phyloP scores from a whole-genome alignment of 208 protist genomes.

The Borovskyia barvae region DNA sequence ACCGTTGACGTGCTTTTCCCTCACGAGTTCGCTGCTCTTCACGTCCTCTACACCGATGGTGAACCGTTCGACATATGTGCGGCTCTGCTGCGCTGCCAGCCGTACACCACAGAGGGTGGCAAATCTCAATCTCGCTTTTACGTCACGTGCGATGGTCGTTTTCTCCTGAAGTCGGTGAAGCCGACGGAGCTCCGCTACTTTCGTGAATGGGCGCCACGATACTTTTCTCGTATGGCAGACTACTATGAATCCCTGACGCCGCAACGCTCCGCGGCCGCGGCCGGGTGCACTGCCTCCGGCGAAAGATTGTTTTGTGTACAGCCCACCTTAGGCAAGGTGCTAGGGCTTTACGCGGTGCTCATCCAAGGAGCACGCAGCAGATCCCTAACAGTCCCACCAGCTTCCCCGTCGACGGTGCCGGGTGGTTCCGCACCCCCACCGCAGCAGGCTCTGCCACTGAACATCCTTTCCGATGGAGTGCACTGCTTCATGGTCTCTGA shows the following conservation, averaged over 20 bases:
- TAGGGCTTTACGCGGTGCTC: constrained; percentile 31
- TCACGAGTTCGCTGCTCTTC: constrained; percentile 51
- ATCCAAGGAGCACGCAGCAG: constrained; percentile 12
- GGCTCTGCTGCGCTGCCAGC: constrained; percentile 51
- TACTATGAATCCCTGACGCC: constrained; percentile 8
- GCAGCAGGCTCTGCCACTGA: neutral
- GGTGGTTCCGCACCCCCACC: constrained; percentile 1
- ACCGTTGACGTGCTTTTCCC: constrained; percentile 70
- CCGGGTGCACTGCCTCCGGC: neutral
- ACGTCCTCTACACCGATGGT: constrained; percentile 44
- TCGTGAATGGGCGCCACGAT: constrained; percentile 37
- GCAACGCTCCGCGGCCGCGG: constrained; percentile 5
- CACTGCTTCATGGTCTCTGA: constrained; percentile 72
- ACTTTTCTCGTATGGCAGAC: constrained; percentile 60
- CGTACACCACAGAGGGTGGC: constrained; percentile 57
- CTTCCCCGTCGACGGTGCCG: neutral
- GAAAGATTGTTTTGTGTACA: neutral
- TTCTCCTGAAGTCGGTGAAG: constrained; percentile 78
- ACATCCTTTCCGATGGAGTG: constrained; percentile 20
- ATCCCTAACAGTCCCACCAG: too few relatives aligned
- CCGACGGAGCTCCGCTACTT: constrained; percentile 73
- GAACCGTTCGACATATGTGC: constrained; percentile 31
- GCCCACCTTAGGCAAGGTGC: constrained; percentile 23
- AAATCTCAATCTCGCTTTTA: constrained; percentile 73
- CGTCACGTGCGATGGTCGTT: constrained; percentile 56